phyloP scores from a whole-genome alignment of 1,284 basidiomycete genomes.

The Lentinula novae-zelandiae region DNA sequence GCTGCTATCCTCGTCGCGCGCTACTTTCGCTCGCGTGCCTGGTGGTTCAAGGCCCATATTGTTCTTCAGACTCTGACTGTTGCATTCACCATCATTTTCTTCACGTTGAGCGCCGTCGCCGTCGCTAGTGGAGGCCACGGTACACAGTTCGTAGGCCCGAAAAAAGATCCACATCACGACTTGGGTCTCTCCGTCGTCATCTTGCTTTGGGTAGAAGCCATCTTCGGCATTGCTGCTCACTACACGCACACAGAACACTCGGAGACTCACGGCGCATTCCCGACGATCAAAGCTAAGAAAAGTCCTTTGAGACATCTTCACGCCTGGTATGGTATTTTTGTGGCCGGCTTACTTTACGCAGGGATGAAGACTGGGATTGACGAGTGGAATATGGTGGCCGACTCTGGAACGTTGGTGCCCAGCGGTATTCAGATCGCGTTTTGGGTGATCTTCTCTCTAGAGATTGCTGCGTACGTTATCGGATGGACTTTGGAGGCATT shows the following conservation, averaged over 20 bases:
- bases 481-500: constrained; percentile 1
- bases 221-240: not conserved
- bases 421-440: not conserved
- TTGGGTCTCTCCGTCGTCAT: not conserved
- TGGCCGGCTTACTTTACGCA: not conserved
- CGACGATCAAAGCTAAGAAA: not conserved
- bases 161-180: constrained; percentile 1
- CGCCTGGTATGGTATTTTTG: not conserved
- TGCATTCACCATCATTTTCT: not conserved
- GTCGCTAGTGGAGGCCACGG: not conserved
- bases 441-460: not conserved
- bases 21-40: not conserved
- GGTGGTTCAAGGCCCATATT: not conserved
- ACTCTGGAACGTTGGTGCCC: not conserved
- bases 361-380: not conserved
- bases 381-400: not conserved
- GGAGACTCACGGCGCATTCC: not conserved
- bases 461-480: not conserved
- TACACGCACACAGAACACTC: not conserved
- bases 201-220: not conserved
- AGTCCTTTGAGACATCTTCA: not conserved
- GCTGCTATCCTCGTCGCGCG: constrained; percentile 1
- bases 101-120: not conserved
- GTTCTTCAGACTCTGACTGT: not conserved
- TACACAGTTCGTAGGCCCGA: not conserved